phyloP scores from a whole-genome alignment of 345 rosid species.

The Aquilaria yunnanensis region DNA sequence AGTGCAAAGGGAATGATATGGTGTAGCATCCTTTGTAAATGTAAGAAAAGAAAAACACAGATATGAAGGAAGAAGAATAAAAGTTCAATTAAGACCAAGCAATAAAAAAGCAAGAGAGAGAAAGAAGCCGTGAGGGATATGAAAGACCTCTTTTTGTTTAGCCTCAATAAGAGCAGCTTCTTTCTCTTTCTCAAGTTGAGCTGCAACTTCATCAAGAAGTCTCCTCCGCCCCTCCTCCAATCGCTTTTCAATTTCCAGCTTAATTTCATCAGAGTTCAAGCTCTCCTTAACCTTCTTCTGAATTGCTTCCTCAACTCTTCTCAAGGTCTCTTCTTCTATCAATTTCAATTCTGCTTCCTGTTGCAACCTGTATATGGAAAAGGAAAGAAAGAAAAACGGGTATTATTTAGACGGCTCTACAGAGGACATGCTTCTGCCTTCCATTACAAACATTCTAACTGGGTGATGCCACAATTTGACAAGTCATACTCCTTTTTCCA shows the following conservation, averaged over 20 bases:
- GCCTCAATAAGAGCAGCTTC: conserved; percentile 63
- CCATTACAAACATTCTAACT: conserved; percentile 31
- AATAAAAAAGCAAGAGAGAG: no score
- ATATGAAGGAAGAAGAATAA: no score
- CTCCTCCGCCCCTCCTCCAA: conserved; percentile 78
- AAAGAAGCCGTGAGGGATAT: no score
- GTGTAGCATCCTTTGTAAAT: no score
- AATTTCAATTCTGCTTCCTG: conserved; percentile 83
- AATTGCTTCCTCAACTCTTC: conserved; percentile 79
- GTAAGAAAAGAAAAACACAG: no score
- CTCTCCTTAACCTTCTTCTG: conserved; percentile 70
- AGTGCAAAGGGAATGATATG: no score
- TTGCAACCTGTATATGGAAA: conserved; percentile 67
- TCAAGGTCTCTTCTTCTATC: conserved; percentile 88
- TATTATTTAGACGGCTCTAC: conserved; percentile 21
- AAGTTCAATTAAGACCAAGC: no score
- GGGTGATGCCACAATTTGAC: conserved; percentile 20
- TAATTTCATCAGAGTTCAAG: conserved; percentile 63
- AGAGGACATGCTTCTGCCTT: conserved; percentile 12
- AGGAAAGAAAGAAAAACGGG: conserved; percentile 24
- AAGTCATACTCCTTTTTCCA: conserved; percentile 15
- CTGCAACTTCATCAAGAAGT: conserved; percentile 60
- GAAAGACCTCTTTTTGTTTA: conserved; percentile 57
- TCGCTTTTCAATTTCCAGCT: conserved; percentile 52
- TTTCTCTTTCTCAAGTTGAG: conserved; percentile 83